Evolutionary conservation across 805 yeast species (phyloP).

Genomic region (Wickerhamomyces chambardii): DNA sequence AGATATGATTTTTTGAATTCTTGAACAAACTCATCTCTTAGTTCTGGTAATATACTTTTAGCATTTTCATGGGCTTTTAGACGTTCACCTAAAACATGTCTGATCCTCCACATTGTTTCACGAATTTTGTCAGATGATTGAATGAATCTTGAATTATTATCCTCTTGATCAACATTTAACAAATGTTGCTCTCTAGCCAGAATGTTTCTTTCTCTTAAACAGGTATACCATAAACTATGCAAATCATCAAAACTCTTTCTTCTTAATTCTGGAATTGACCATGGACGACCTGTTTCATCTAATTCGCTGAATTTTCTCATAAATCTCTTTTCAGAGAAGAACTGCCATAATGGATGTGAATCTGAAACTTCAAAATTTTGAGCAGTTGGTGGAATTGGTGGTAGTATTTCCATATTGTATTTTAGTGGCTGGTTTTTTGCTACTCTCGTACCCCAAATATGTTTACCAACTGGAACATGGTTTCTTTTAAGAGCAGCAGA

Average conservation of each 20-base stretch:
- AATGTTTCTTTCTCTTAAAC: slow-evolving; percentile 75
- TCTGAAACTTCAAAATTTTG: slow-evolving; percentile 64
- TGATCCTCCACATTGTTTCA: slow-evolving; percentile 68
- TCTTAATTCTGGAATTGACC: slow-evolving; percentile 86
- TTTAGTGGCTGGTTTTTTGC: background rate
- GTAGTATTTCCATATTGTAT: slow-evolving; percentile 35
- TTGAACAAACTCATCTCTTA: slow-evolving; percentile 38
- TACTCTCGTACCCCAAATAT: too few relatives aligned
- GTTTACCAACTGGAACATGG: too few relatives aligned
- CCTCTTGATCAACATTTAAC: slow-evolving; percentile 33
- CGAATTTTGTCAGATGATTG: slow-evolving; percentile 34
- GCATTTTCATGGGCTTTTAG: slow-evolving; percentile 61
- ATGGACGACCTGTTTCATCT: slow-evolving; percentile 54
- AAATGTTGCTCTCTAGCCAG: slow-evolving; percentile 69
- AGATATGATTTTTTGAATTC: slow-evolving; percentile 55
- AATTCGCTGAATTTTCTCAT: slow-evolving; percentile 51
- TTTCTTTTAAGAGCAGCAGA: background rate
- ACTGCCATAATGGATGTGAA: slow-evolving; percentile 94
- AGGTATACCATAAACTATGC: slow-evolving; percentile 85
- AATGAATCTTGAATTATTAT: slow-evolving; percentile 18
- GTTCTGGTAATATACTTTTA: slow-evolving; percentile 31
- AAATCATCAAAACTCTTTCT: slow-evolving; percentile 87
- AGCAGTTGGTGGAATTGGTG: slow-evolving; percentile 81
- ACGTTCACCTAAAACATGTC: slow-evolving; percentile 83
- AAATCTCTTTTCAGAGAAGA: slow-evolving; percentile 59